Evolutionary conservation across 116 monocot genomes (phyloP).

Genomic region (Dioscorea cayenensis): DNA sequence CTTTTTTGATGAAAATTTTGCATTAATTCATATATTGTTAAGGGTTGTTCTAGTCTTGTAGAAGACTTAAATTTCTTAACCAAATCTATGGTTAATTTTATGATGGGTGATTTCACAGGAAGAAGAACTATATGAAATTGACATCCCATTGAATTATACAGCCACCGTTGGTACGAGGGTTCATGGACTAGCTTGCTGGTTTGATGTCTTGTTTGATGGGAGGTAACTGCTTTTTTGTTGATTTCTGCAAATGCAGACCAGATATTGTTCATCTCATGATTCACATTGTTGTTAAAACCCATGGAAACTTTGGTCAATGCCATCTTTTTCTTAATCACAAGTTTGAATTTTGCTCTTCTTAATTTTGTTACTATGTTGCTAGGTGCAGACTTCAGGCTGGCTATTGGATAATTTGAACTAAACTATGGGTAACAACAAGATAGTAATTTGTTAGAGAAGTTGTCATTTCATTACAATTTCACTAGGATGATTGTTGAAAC

Average conservation of each 20-base stretch:
- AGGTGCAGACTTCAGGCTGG: too few species aligned
- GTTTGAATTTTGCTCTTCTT: too few species aligned
- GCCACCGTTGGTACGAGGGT: conserved; percentile 83
- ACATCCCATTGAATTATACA: conserved; percentile 77
- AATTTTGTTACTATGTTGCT: too few species aligned
- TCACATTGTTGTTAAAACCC: not conserved
- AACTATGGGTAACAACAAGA: too few species aligned
- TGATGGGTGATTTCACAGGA: conserved; percentile 40
- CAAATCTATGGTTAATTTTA: not conserved
- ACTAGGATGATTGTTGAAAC: too few species aligned
- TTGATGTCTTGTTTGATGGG: conserved; percentile 97
- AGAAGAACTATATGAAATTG: conserved; percentile 93
- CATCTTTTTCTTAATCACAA: too few species aligned
- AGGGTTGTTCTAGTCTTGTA: too few species aligned
- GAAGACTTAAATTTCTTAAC: not conserved
- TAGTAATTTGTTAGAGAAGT: too few species aligned
- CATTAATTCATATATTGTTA: too few species aligned
- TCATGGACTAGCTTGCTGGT: conserved; percentile 98
- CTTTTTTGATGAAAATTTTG: too few species aligned
- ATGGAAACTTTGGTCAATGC: not conserved
- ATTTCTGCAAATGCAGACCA: not conserved
- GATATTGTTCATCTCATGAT: not conserved
- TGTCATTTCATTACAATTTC: too few species aligned
- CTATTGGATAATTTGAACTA: too few species aligned
- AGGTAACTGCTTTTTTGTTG: conserved; percentile 37